These are phyloP conservation scores for Hypsizygus marmoreus DNA, from an alignment of 768 basidiomycete species.

Conservation along the genomic window DNA sequence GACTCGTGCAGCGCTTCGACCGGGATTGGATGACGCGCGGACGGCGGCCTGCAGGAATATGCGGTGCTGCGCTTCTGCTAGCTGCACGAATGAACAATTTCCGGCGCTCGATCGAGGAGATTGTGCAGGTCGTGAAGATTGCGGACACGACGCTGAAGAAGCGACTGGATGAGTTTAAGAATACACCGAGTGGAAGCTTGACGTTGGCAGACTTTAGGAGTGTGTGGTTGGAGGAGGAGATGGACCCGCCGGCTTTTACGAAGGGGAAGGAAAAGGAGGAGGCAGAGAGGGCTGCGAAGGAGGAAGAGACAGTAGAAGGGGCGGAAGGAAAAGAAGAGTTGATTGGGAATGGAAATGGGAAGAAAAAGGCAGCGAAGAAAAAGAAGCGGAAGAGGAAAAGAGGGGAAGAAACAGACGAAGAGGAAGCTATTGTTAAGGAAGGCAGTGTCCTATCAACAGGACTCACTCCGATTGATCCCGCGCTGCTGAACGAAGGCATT, in stretches of 20 bases:
- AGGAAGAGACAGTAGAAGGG: constrained; percentile 29
- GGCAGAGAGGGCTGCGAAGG: constrained; percentile 45
- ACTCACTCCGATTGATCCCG: constrained; percentile 49
- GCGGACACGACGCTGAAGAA: constrained; percentile 95
- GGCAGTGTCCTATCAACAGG: constrained; percentile 18
- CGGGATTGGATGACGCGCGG: constrained; percentile 98
- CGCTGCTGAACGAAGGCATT: constrained; percentile 67
- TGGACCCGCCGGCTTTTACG: constrained; percentile 89
- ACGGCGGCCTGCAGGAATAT: constrained; percentile 94
- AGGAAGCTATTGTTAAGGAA: constrained; percentile 27
- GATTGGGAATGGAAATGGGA: constrained; percentile 25
- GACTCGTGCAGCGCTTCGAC: constrained; percentile 90
- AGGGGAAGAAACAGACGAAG: constrained; percentile 35
- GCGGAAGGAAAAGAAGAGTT: constrained; percentile 28
- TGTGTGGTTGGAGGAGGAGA: constrained; percentile 89
- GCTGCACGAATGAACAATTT: constrained; percentile 99
- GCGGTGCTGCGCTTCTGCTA: constrained; percentile 91
- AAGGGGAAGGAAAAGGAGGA: constrained; percentile 75
- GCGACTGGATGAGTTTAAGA: constrained; percentile 92
- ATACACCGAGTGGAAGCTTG: constrained; percentile 80
- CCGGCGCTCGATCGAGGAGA: constrained; percentile 87
- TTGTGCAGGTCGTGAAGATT: constrained; percentile 98
- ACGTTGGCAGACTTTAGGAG: constrained; percentile 89
- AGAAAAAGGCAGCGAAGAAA: constrained; percentile 26
- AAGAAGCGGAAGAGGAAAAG: constrained; percentile 42